Evolutionary conservation across 2,329 filamentous ascomycete species (phyloP).

Genomic region (Nigrograna mackinnonii): DNA sequence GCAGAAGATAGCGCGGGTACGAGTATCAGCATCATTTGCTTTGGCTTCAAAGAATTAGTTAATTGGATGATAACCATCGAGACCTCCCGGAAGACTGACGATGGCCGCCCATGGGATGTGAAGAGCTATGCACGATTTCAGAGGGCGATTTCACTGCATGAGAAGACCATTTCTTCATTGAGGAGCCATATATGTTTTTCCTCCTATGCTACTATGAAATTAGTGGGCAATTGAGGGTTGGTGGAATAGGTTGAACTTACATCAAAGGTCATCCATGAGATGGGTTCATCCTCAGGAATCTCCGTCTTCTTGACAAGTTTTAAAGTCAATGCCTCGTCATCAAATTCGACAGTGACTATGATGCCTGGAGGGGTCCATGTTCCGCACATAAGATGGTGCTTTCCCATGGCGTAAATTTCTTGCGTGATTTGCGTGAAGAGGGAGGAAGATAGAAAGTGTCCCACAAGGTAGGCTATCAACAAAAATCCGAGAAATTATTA

Average conservation of each 20-base stretch:
- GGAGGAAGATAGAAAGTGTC: no score
- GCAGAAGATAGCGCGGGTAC: conserved; percentile 88
- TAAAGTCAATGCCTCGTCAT: conserved; percentile 77
- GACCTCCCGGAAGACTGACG: conserved; percentile 53
- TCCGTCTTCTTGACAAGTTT: conserved; percentile 78
- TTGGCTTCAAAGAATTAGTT: conserved; percentile 53
- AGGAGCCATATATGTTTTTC: conserved; percentile 85
- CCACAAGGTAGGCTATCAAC: no score
- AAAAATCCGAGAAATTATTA: no score
- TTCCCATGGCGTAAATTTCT: conserved; percentile 57
- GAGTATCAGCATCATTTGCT: conserved; percentile 71
- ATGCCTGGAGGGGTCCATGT: conserved; percentile 90
- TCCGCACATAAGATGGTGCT: conserved; percentile 89
- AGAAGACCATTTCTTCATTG: conserved; percentile 93
- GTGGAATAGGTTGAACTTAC: conserved; percentile 53
- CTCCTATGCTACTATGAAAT: conserved; percentile 65
- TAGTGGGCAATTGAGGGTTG: conserved; percentile 13
- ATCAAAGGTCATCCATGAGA: conserved; percentile 92
- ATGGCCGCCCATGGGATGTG: conserved; percentile 76
- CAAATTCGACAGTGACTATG: conserved; percentile 87
- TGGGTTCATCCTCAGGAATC: conserved; percentile 82
- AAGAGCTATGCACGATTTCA: conserved; percentile 74
- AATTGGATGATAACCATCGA: neutral
- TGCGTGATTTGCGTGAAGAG: no score
- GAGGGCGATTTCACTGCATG: conserved; percentile 76